Base-by-base conservation (phyloP, 192 early-diverging fungal genomes). In the Dimargaris verticillata region DNA sequence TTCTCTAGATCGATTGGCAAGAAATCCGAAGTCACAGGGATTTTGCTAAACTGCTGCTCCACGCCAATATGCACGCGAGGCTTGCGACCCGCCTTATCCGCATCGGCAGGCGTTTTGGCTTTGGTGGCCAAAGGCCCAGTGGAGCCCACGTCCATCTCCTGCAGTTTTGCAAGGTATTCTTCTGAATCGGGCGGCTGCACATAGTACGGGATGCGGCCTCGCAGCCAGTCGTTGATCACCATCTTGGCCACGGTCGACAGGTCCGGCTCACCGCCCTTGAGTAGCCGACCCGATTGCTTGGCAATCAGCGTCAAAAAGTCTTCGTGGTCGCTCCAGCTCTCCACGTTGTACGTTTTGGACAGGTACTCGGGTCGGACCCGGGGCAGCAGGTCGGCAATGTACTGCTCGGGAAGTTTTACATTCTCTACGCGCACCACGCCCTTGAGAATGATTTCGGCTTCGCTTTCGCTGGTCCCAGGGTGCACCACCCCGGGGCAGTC, bases 401-500 rank as follows among this genome's bases (percentile, higher is more conserved):
- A 86, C 62, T 97, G 86, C 62, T 99, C 96, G 28, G 96, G 91
- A 33, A 74, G 76, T 57, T 75, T 67, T 60, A 97, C 75, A 67
- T 94, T 97, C 70, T 97, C 91, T 2, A 94, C 81, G 63, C 96
- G 88, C 14, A 92, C 90, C 20, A 93, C 90, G 48, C 96, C 96
- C 79, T 89, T 97, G 61, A 99, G 80, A 26, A 99, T 88, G 74
- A 97, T 92, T 60, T 99, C 96, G 5, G 84, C 84, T 62, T 97
- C 94, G 1, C 85, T 82, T 73, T 97, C 94, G 11, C 88, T 85
- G 12, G 84, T 65, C 47, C 82, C 80, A 13, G 89, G 88, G 61
- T 88, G 87, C 55, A 99, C 96, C 45, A 99, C 87, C 64, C 96
- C 96, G 25, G 96, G 96, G 72, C 96, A 99, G 69, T 99, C 96